Percentiles rank a stretch among this genome's conserved stretches.
These are phyloP conservation scores for Phytophthora macrochlamydospora DNA, from an alignment of 352 stramenopile genomes.

Conservation along the genomic window DNA sequence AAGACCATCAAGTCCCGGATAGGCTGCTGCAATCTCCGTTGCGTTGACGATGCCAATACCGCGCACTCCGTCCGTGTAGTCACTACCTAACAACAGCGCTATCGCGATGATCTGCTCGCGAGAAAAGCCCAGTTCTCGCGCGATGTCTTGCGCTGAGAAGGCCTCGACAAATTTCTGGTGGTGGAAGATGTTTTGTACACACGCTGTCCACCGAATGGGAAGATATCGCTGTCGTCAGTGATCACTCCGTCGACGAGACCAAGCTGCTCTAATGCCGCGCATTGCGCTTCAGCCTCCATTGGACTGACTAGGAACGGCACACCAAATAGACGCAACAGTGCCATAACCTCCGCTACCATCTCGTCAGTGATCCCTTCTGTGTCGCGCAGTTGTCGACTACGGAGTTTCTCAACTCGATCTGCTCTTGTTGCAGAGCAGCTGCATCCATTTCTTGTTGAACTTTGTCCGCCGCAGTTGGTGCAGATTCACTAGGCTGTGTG, in stretches of 20 bases:
- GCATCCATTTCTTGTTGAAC: slow-evolving; percentile 32
- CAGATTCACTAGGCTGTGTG: slow-evolving; percentile 18
- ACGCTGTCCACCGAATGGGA: slow-evolving; percentile 93
- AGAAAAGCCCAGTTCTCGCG: slow-evolving; percentile 92
- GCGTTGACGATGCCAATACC: slow-evolving; percentile 89
- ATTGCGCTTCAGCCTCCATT: slow-evolving; percentile 99
- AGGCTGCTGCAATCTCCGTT: slow-evolving; percentile 72
- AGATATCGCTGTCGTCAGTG: slow-evolving; percentile 97
- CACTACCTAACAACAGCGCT: slow-evolving; percentile 94
- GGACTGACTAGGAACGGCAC: slow-evolving; percentile 99
- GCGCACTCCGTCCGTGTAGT: slow-evolving; percentile 93
- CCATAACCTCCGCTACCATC: slow-evolving; percentile 98
- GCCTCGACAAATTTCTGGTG: slow-evolving; percentile 99
- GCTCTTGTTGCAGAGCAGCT: slow-evolving; percentile 52
- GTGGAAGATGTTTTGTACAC: slow-evolving; percentile 99
- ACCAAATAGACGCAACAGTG: slow-evolving; percentile 96
- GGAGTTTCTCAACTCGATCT: slow-evolving; percentile 75
- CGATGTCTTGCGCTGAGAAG: slow-evolving; percentile 94
- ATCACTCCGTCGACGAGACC: slow-evolving; percentile 98
- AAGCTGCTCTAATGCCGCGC: slow-evolving; percentile 94
- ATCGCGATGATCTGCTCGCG: slow-evolving; percentile 92
- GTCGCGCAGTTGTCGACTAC: slow-evolving; percentile 86
- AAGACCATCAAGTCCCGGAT: slow-evolving; percentile 89
- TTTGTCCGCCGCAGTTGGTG: slow-evolving; percentile 10
- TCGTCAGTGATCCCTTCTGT: slow-evolving; percentile 96